phyloP scores from a whole-genome alignment of 371 early-diverging fungal species.

The Rhizopus stolonifer region DNA sequence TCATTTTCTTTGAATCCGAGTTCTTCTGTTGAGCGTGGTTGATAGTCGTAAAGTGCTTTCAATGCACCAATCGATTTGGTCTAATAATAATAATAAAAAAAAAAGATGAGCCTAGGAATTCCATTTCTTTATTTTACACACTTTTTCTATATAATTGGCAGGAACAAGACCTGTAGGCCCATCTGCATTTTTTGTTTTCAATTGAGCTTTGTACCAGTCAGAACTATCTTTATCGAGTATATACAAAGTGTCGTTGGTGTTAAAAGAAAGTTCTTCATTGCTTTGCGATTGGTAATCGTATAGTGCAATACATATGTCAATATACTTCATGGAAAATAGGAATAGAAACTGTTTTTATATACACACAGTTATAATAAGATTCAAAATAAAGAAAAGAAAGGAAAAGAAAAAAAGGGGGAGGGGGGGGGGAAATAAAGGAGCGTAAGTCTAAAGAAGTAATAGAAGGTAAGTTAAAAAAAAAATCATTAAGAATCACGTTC shows the following conservation, averaged over 20 bases:
- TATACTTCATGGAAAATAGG: constrained; percentile 45
- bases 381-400: too few relatives aligned
- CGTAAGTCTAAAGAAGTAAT: too few relatives aligned
- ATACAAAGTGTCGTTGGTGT: constrained; percentile 74
- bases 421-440: too few relatives aligned
- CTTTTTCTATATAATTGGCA: constrained; percentile 74
- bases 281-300: constrained; percentile 84
- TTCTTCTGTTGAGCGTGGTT: constrained; percentile 75
- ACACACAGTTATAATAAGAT: too few relatives aligned
- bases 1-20: constrained; percentile 75
- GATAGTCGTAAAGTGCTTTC: constrained; percentile 77
- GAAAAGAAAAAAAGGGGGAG: too few relatives aligned
- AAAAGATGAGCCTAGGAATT: neutral
- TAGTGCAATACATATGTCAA: constrained; percentile 41
- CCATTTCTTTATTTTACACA: constrained; percentile 19
- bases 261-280: constrained; percentile 83
- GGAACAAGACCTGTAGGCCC: constrained; percentile 74
- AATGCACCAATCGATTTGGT: constrained; percentile 52
- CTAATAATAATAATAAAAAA: constrained; percentile 25
- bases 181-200: constrained; percentile 50
- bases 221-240: constrained; percentile 68
- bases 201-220: constrained; percentile 78
- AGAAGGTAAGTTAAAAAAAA: too few relatives aligned
- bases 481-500: too few relatives aligned
- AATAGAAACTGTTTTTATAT: too few relatives aligned